Conservation (phyloP, 139 green algal species). For the Diplosphaera chodatii region DNA sequence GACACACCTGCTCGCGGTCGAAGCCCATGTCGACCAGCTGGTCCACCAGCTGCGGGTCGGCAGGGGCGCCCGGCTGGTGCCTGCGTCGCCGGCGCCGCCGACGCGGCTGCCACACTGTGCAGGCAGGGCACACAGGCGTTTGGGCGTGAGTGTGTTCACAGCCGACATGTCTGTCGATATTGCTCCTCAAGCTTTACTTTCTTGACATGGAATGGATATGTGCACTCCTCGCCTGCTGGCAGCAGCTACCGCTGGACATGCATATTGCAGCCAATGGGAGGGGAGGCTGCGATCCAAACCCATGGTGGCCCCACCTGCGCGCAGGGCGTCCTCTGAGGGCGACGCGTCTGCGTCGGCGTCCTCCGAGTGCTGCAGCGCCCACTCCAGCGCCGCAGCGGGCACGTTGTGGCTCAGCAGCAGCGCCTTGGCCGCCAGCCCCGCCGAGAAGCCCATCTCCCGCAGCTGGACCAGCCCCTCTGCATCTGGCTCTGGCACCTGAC, state of each 20-base stretch:
- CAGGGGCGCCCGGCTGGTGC: neutral
- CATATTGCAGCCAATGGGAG: too few species aligned
- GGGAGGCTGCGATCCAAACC: too few species aligned
- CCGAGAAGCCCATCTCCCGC: conserved; percentile 42
- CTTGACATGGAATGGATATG: too few species aligned
- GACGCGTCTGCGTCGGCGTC: conserved; percentile 34
- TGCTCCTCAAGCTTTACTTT: too few species aligned
- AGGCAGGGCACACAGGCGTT: too few species aligned
- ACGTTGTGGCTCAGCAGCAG: conserved; percentile 30
- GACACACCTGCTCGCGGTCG: conserved; percentile 9
- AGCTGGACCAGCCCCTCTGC: conserved; percentile 21
- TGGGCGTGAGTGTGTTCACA: too few species aligned
- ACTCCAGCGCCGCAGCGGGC: conserved; percentile 25
- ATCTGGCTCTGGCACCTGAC: conserved; percentile 22
- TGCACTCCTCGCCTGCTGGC: too few species aligned
- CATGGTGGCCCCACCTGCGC: conserved; percentile 1
- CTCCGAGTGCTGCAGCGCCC: conserved; percentile 42
- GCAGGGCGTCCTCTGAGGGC: conserved; percentile 35
- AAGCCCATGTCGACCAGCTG: conserved; percentile 40
- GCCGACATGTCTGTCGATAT: too few species aligned
- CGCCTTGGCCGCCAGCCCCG: conserved; percentile 37
- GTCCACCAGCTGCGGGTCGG: conserved; percentile 1
- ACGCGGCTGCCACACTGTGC: neutral
- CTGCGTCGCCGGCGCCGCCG: neutral
- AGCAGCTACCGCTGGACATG: too few species aligned